Percentiles rank a stretch among this genome's conserved stretches.
Conservation (phyloP, 148 eudicot species). For the Diospyros kaki region DNA sequence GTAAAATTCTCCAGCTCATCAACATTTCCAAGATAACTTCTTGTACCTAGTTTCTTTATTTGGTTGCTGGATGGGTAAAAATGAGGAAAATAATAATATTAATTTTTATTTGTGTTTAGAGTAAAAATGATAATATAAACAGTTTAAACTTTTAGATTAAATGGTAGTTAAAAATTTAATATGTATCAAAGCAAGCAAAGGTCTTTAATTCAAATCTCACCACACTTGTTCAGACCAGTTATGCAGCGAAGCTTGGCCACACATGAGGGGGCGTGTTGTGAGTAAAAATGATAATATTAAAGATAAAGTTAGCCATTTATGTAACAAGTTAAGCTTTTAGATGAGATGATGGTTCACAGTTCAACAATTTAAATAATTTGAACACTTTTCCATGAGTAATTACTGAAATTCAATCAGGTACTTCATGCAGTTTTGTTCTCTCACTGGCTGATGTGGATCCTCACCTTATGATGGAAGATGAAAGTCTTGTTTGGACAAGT, state of each 20-base stretch:
- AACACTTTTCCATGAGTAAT: not conserved
- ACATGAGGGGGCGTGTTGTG: too few relatives aligned
- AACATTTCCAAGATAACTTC: not conserved
- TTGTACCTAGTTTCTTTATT: not conserved
- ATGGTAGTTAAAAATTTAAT: not conserved
- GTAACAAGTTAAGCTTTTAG: too few relatives aligned
- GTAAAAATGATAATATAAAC: not conserved
- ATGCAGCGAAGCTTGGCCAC: too few relatives aligned
- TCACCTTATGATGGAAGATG: conserved; percentile 96
- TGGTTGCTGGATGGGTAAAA: not conserved
- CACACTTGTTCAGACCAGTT: too few relatives aligned
- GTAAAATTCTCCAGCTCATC: not conserved
- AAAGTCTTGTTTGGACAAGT: conserved; percentile 92
- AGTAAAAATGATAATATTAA: too few relatives aligned
- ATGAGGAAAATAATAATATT: not conserved
- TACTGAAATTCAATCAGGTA: not conserved
- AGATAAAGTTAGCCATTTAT: too few relatives aligned
- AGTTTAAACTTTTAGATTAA: not conserved
- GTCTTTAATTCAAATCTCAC: too few relatives aligned
- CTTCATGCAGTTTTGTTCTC: conserved; percentile 71
- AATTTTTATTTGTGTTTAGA: not conserved
- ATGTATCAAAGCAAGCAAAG: too few relatives aligned
- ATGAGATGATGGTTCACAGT: too few relatives aligned
- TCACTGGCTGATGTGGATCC: conserved; percentile 96
- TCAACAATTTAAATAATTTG: too few relatives aligned